Base-by-base conservation (phyloP, 2,329 filamentous ascomycete genomes). In the Remersonia thermophila region DNA sequence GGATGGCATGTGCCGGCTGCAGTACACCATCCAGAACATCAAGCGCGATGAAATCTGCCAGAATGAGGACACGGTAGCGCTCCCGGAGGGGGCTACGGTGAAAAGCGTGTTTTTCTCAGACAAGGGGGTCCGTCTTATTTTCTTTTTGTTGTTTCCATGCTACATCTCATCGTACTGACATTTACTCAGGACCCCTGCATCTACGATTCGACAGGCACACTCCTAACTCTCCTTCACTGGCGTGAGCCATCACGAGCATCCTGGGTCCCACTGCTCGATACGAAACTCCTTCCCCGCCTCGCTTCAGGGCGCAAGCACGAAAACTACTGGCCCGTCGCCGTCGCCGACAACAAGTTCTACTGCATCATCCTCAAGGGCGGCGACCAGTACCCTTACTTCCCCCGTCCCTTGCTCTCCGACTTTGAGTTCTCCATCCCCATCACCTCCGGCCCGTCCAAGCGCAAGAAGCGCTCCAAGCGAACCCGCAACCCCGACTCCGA, bases 351-450 rank as follows among this genome's bases (percentile, higher is more conserved):
- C 52, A 89, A 82, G 52, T 98, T 98, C 59, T 89, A 96, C 67
- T 98, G 93, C 63, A 95, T 98, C 60, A 96, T 98, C 50, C 77
- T 98, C 53, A 98, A 98, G 62, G 91, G 91, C 44, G 83, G 82
- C 26, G 91, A 98, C 54, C 74, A 80, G 53, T 84, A 95, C 53
- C 87, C 89, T 1, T 95, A 91, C 63, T 96, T 89, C 61, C 91
- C 85, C 9, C 78, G 83, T 8, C 87, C 85, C 2, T 65, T 95
- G 27, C 77, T 98, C 26, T 87, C 80, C 29, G 91, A 98, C 56
- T 98, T 98, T 53, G 83, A 86, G 33, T 93, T 98, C 55, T 76
- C 80, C 30, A 73, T 98, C 13, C 91, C 93, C 0, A 64, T 95
- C 25, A 73, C 74, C 3, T 73, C 73, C 4, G 57, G 62, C 2